A percentile compares a stretch with the other conserved stretches of the same genome.
phyloP scores from a whole-genome alignment of 2,329 filamentous ascomycete genomes.

The Arthrinium phaeospermum region DNA sequence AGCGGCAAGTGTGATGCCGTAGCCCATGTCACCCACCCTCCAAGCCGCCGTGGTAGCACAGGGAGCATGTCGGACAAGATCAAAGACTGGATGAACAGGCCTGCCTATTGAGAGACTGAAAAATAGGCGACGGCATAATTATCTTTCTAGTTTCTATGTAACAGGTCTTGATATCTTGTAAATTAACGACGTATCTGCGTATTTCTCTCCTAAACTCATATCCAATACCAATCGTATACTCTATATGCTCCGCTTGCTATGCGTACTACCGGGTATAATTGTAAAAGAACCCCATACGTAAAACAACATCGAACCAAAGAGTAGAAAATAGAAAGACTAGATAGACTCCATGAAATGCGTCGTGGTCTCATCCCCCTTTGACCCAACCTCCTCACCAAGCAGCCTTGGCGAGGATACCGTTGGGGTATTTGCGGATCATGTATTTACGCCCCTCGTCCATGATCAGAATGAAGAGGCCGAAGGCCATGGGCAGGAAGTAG shows the following conservation, averaged over 20 bases:
- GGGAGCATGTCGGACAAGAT: slow-evolving; percentile 35
- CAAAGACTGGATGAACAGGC: slow-evolving; percentile 36
- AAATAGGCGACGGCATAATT: background rate
- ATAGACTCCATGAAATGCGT: background rate
- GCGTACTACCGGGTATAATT: background rate
- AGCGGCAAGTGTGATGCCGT: slow-evolving; percentile 34
- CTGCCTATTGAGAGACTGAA: slow-evolving; percentile 32
- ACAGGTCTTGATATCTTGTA: background rate
- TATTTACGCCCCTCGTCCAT: slow-evolving; percentile 73
- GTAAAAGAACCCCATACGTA: too few species aligned
- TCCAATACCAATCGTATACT: background rate
- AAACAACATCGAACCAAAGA: background rate
- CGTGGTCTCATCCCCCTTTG: background rate
- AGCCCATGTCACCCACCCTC: slow-evolving; percentile 34
- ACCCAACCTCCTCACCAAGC: slow-evolving; percentile 61
- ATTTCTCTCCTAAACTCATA: background rate
- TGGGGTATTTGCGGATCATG: slow-evolving; percentile 63
- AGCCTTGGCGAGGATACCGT: slow-evolving; percentile 60
- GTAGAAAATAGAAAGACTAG: background rate
- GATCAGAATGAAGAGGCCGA: slow-evolving; percentile 66
- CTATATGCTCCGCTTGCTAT: slow-evolving; percentile 3
- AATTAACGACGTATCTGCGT: background rate
- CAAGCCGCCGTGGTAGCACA: slow-evolving; percentile 35
- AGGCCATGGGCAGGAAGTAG: slow-evolving; percentile 78
- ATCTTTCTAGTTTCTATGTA: background rate